Percentiles rank a stretch among this genome's conserved stretches.
These are phyloP conservation scores for Carex myosuroides DNA, from an alignment of 176 grass and related monocot species.

Conservation along the genomic window DNA sequence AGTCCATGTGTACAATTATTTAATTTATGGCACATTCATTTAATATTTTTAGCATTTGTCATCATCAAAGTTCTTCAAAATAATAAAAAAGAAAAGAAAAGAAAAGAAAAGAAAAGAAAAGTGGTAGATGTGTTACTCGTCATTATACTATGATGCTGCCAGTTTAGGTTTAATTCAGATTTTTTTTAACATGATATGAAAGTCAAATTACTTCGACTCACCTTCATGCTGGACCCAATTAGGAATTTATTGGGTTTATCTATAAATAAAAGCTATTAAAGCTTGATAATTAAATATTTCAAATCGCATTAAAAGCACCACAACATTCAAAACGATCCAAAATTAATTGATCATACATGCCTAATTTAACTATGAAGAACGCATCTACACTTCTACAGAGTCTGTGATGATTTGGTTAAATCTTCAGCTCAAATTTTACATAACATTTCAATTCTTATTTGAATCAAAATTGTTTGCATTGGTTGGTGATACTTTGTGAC, in stretches of 20 bases:
- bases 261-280: neutral
- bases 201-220: no score
- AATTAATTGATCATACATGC: neutral
- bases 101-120: neutral
- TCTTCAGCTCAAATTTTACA: neutral
- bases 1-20: neutral
- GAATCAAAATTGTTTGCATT: neutral
- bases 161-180: neutral
- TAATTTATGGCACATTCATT: neutral
- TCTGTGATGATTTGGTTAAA: neutral
- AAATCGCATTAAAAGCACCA: neutral
- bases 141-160: neutral
- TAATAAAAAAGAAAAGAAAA: neutral
- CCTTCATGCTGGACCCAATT: no score
- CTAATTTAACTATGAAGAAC: neutral
- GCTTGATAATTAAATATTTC: neutral
- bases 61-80: neutral
- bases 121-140: neutral
- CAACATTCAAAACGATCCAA: neutral
- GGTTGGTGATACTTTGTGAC: neutral
- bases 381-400: neutral
- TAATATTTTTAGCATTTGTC: neutral
- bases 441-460: neutral
- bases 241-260: no score
- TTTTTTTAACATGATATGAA: neutral